Evolutionary conservation across 345 rosid species (phyloP).

Genomic region (Chamaenerion angustifolium): DNA sequence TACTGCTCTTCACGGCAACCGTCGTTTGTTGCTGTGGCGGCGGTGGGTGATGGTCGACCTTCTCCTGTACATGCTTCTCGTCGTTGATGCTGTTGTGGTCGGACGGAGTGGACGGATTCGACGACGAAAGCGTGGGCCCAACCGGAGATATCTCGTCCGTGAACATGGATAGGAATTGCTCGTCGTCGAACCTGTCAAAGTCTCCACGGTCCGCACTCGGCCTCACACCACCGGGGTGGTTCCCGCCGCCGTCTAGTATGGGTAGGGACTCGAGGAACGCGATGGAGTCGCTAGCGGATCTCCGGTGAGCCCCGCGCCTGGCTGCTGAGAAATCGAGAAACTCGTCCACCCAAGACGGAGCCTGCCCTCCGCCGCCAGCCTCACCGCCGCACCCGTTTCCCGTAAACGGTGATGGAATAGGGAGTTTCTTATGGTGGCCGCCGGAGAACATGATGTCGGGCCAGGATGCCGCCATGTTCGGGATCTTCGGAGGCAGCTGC

Average conservation of each 20-base stretch:
- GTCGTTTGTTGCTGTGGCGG: conserved; percentile 3
- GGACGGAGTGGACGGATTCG: conserved; percentile 60
- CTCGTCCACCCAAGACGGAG: conserved; percentile 71
- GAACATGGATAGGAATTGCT: conserved; percentile 77
- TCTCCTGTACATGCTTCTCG: conserved; percentile 28
- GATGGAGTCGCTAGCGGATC: conserved; percentile 67
- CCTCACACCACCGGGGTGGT: conserved; percentile 1
- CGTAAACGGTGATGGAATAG: conserved; percentile 12
- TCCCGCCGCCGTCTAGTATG: conserved; percentile 2
- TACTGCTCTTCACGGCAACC: conserved; percentile 9
- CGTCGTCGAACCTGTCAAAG: conserved; percentile 66
- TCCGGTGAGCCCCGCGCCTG: conserved; percentile 53
- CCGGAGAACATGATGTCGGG: conserved; percentile 30
- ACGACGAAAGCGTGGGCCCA: conserved; percentile 27
- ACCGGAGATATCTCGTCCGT: conserved; percentile 36
- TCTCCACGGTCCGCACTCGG: conserved; percentile 6
- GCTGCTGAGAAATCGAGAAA: conserved; percentile 72
- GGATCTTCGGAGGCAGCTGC: conserved; percentile 91
- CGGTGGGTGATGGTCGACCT: background rate
- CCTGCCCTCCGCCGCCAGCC: conserved; percentile 19
- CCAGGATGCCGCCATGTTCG: conserved; percentile 60
- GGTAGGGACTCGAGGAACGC: conserved; percentile 53
- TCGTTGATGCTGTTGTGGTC: conserved; percentile 65
- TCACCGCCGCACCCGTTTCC: conserved; percentile 8
- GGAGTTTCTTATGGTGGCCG: conserved; percentile 19